Percentiles rank a stretch among this genome's conserved stretches.
These are phyloP conservation scores for Fraxinus sp. DNA, from an alignment of 305 asterid species.

Conservation along the genomic window DNA sequence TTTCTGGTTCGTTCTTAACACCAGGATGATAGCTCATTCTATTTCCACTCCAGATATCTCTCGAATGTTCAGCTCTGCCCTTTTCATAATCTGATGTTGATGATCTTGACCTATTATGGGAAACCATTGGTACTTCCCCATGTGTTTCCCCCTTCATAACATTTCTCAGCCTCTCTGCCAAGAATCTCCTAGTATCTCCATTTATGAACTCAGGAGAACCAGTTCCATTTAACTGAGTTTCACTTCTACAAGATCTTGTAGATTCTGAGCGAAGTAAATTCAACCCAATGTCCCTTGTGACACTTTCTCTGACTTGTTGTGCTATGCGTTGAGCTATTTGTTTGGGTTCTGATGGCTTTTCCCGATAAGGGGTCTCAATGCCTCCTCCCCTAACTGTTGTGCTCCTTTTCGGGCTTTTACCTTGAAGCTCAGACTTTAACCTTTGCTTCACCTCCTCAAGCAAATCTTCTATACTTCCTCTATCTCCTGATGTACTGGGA, in stretches of 20 bases:
- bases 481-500: constrained; percentile 67
- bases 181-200: constrained; percentile 64
- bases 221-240: constrained; percentile 46
- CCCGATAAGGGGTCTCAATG: constrained; percentile 80
- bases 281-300: constrained; percentile 57
- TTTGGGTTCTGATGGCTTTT: constrained; percentile 74
- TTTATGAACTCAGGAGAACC: constrained; percentile 69
- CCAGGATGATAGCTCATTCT: constrained; percentile 34
- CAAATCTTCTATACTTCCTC: constrained; percentile 71
- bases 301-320: constrained; percentile 71
- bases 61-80: constrained; percentile 34
- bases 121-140: constrained; percentile 40
- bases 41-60: constrained; percentile 33
- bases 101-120: constrained; percentile 45
- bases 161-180: constrained; percentile 71
- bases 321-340: constrained; percentile 76
- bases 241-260: constrained; percentile 74
- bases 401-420: constrained; percentile 54
- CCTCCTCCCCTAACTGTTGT: constrained; percentile 78
- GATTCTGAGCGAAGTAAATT: constrained; percentile 78
- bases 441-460: constrained; percentile 94
- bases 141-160: constrained; percentile 64
- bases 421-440: constrained; percentile 74
- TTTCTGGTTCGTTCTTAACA: constrained; percentile 44
- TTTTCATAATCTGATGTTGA: constrained; percentile 39